phyloP scores from a whole-genome alignment of 805 yeast genomes.

The Zygoascus tannicola region DNA sequence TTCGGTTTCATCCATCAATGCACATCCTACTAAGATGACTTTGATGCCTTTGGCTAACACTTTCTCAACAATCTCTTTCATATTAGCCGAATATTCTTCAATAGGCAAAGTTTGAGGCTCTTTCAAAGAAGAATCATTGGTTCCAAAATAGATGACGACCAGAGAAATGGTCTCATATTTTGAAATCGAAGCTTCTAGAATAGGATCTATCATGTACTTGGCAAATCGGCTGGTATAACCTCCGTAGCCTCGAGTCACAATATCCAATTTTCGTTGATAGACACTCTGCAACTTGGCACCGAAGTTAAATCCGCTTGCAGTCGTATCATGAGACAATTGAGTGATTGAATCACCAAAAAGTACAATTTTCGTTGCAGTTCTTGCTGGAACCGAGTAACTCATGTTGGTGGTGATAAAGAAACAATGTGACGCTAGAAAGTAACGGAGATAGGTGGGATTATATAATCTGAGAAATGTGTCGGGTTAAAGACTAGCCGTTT shows the following conservation, averaged over 20 bases:
- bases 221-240: conserved; percentile 71
- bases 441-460: no score
- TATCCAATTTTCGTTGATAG: conserved; percentile 45
- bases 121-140: conserved; percentile 57
- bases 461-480: no score
- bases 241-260: conserved; percentile 62
- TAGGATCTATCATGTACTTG: conserved; percentile 36
- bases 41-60: conserved; percentile 37
- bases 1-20: conserved; percentile 31
- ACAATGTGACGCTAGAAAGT: no score
- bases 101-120: conserved; percentile 42
- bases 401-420: no score
- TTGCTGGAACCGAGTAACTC: no score
- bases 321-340: conserved; percentile 37
- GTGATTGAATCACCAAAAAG: conserved; percentile 67
- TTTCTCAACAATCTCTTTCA: conserved; percentile 34
- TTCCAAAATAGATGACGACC: conserved; percentile 63
- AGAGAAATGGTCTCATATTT: conserved; percentile 27
- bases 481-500: no score
- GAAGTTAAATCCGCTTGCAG: conserved; percentile 35
- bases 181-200: conserved; percentile 42
- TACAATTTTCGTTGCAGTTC: neutral
- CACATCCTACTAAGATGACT: conserved; percentile 54
- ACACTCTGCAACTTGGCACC: conserved; percentile 38
- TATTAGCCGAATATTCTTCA: conserved; percentile 41